Percentiles rank a stretch among this genome's conserved stretches.
Evolutionary conservation across 495 filamentous ascomycete genomes (phyloP).

Genomic region (Aspergillus wentii): DNA sequence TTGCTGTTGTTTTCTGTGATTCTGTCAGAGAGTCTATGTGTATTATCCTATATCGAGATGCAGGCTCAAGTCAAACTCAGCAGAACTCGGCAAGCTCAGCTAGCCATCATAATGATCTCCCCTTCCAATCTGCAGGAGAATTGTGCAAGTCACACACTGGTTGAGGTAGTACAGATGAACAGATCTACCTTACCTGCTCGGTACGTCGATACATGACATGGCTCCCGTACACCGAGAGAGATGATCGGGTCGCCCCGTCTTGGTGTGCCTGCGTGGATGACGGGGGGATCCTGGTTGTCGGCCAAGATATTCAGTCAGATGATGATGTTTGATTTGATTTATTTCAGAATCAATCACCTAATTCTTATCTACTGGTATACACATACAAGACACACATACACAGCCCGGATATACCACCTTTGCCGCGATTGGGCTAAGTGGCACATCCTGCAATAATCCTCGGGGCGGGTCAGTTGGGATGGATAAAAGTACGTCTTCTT

Average conservation of each 20-base stretch:
- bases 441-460: no score
- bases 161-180: no score
- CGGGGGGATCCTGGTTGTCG: slow-evolving; percentile 18
- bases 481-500: no score
- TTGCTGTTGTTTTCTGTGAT: slow-evolving; percentile 7
- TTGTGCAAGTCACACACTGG: no score
- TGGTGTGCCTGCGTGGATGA: slow-evolving; percentile 19
- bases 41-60: background rate
- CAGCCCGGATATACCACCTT: slow-evolving; percentile 1
- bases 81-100: no score
- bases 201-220: no score
- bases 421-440: no score
- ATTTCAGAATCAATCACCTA: background rate
- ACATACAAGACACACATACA: background rate
- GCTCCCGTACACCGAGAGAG: no score
- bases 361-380: slow-evolving; percentile 3
- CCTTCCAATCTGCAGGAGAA: no score
- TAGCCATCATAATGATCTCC: slow-evolving; percentile 7
- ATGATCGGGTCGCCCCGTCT: no score
- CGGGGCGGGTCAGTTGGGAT: no score
- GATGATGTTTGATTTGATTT: background rate
- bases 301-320: background rate
- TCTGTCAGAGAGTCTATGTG: slow-evolving; percentile 8
- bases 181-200: no score
- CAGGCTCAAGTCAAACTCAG: background rate